Base-by-base conservation (phyloP, 208 protist genomes). In the Porcisia deanei region DNA sequence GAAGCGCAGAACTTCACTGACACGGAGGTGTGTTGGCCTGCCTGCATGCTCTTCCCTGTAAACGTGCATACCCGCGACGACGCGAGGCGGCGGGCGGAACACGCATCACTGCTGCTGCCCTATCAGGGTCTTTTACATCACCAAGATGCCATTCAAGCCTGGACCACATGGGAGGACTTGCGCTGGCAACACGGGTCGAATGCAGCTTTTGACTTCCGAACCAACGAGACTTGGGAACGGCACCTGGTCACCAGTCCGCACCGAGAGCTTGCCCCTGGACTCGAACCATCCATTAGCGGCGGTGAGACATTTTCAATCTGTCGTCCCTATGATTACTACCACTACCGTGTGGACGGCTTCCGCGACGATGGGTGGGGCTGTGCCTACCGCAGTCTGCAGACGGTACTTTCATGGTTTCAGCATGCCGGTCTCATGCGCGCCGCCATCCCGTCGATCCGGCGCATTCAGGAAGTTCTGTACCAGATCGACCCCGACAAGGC, bases 301-400 rank as follows among this genome's bases (percentile, higher is more conserved):
- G 88, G 84, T 7, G 80, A 86, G 41, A 85, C 76, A 37, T 79
- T 77, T 37, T 4, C 95, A 52, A 87, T 92, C 4, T 89, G 86
- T 39, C 96, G 96, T 0, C 63, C 73, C 3, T 99, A 98, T 74
- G 94, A 98, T 47, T 99, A 98, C 71, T 98, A 98, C 77, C 98
- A 99, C 84, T 99, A 99, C 87, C 86, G 88, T 34, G 92, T 98
- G 34, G 97, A 98, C 84, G 87, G 89, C 16, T 96, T 97, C 57
- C 86, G 93, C 67, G 98, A 99, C 71, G 87, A 98, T 72, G 97
- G 97, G 2, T 99, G 98, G 97, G 98, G 98, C 69, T 99, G 98
- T 81, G 97, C 98, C 2, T 99, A 99, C 75, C 84, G 98, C 54
- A 98, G 92, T 65, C 65, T 97, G 67, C 92, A 98, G 73, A 97